A percentile compares a stretch with the other conserved stretches of the same genome.
These are phyloP conservation scores for Astraeus odoratus DNA, from an alignment of 768 basidiomycete species.

Conservation along the genomic window DNA sequence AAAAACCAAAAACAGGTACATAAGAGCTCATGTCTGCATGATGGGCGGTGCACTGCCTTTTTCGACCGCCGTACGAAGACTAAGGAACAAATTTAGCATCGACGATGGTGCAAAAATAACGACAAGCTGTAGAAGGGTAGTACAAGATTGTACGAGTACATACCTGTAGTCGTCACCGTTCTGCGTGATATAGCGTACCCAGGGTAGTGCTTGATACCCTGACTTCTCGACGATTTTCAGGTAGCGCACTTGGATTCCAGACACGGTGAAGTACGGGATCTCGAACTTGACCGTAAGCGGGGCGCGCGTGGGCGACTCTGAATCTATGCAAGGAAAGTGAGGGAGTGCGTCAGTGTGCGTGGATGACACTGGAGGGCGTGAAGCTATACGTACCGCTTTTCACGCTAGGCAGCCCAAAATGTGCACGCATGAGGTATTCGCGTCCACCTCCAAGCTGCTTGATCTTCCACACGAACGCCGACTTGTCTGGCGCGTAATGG, in stretches of 20 bases:
- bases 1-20: slow-evolving; percentile 25
- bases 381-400: slow-evolving; percentile 59
- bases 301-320: slow-evolving; percentile 66
- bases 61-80: slow-evolving; percentile 67
- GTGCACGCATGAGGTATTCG: slow-evolving; percentile 97
- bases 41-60: slow-evolving; percentile 64
- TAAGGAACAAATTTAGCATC: slow-evolving; percentile 16
- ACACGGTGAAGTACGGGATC: slow-evolving; percentile 98
- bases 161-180: slow-evolving; percentile 91
- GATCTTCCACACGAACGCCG: slow-evolving; percentile 99
- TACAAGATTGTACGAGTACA: slow-evolving; percentile 11
- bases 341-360: no score
- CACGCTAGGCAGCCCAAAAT: slow-evolving; percentile 94
- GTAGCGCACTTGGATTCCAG: slow-evolving; percentile 95
- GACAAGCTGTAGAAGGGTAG: background rate
- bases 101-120: background rate
- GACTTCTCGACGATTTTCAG: slow-evolving; percentile 98
- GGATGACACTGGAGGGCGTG: no score
- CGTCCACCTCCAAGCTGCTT: slow-evolving; percentile 94
- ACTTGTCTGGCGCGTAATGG: slow-evolving; percentile 96
- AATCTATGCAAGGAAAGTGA: slow-evolving; percentile 41
- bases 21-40: slow-evolving; percentile 17
- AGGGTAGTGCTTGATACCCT: slow-evolving; percentile 92
- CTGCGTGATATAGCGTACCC: slow-evolving; percentile 93
- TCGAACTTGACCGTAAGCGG: slow-evolving; percentile 98